Conservation (phyloP, 2,329 filamentous ascomycete genomes). For the Ceratocystiopsis sp. region DNA sequence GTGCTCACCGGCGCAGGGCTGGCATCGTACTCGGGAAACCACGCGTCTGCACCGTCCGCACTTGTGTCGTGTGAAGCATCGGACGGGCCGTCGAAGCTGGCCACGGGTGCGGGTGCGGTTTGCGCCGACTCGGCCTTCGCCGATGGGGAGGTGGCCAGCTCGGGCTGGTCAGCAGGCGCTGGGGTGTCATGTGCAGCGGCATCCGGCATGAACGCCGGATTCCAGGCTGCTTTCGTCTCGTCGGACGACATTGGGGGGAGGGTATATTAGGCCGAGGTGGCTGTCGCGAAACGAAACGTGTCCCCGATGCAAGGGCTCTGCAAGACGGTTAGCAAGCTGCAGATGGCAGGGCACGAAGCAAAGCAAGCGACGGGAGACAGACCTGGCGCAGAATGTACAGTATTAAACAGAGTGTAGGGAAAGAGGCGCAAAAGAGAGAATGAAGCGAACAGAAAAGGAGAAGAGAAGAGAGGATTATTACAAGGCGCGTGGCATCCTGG, state of each 20-base stretch:
- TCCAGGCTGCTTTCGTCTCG: constrained; percentile 27
- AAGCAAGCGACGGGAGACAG: neutral
- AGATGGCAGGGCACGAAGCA: neutral
- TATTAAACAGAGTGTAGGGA: neutral
- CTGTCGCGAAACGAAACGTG: no score
- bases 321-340: no score
- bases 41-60: constrained; percentile 11
- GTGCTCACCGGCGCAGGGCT: constrained; percentile 12
- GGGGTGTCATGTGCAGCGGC: constrained; percentile 11
- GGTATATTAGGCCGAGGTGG: neutral
- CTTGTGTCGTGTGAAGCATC: neutral
- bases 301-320: no score
- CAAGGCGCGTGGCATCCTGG: no score
- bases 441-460: neutral
- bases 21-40: constrained; percentile 17
- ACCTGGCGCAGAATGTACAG: neutral
- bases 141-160: neutral
- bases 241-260: constrained; percentile 23
- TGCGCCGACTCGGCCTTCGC: neutral
- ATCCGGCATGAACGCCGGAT: constrained; percentile 35
- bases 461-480: neutral
- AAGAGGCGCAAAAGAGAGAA: neutral
- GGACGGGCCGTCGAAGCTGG: neutral
- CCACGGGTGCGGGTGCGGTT: neutral
- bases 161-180: neutral